A percentile compares a stretch with the other conserved stretches of the same genome.
Evolutionary conservation across 1,284 basidiomycete genomes (phyloP).

Genomic region (Bondarzewia mesenterica): DNA sequence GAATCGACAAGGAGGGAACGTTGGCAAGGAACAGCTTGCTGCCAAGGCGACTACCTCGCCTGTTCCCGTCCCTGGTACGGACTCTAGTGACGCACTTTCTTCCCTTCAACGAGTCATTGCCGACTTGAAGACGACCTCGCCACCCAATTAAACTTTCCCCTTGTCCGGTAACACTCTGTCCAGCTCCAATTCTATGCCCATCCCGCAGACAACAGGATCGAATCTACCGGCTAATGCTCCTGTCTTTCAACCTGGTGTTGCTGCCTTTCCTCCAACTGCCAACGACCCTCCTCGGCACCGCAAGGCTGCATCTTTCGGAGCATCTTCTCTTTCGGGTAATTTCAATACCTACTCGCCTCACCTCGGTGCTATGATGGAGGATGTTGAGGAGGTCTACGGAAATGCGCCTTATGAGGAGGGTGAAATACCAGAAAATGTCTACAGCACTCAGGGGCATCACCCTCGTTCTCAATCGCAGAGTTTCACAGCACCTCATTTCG

Average conservation of each 20-base stretch:
- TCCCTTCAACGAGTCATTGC: constrained; percentile 78
- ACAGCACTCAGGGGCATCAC: constrained; percentile 45
- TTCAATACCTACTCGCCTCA: constrained; percentile 68
- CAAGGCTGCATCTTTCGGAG: constrained; percentile 69
- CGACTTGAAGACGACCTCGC: constrained; percentile 72
- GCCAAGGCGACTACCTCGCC: constrained; percentile 30
- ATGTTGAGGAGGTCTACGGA: constrained; percentile 52
- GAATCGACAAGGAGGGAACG: constrained; percentile 27
- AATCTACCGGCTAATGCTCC: constrained; percentile 58
- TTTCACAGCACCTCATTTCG: constrained; percentile 83
- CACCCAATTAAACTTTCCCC: constrained; percentile 35
- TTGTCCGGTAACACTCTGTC: constrained; percentile 30
- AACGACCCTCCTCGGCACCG: constrained; percentile 59
- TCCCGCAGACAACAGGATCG: constrained; percentile 35
- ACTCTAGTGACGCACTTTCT: constrained; percentile 64
- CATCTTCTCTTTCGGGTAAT: constrained; percentile 45
- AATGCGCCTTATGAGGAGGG: constrained; percentile 60
- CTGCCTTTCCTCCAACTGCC: constrained; percentile 37
- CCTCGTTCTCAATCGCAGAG: constrained; percentile 69
- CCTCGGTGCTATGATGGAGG: constrained; percentile 76
- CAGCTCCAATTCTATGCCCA: constrained; percentile 32
- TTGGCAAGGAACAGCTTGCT: constrained; percentile 27
- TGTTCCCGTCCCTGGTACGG: constrained; percentile 35
- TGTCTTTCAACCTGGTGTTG: constrained; percentile 60
- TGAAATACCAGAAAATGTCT: constrained; percentile 57